phyloP scores from a whole-genome alignment of 2,329 filamentous ascomycete genomes.

The Monosporascus ibericus region DNA sequence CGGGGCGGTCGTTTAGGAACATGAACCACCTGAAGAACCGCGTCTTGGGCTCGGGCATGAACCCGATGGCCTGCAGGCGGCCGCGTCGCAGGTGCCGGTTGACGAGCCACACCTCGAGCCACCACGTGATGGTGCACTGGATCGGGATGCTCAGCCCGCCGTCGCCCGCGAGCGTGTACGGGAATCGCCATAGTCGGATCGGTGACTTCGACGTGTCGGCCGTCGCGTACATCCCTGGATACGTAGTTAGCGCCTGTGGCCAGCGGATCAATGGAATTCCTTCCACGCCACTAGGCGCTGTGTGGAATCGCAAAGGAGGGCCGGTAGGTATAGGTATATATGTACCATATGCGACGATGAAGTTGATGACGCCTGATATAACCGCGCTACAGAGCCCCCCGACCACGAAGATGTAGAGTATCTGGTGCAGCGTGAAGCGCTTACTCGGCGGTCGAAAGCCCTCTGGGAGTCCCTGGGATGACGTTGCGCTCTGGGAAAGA shows the following conservation, averaged over 20 bases:
- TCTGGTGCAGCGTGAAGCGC: slow-evolving; percentile 35
- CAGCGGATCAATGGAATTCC: too few species aligned
- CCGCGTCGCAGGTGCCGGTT: slow-evolving; percentile 39
- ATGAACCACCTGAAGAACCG: slow-evolving; percentile 37
- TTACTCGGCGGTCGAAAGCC: slow-evolving; percentile 27
- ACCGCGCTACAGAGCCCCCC: slow-evolving; percentile 41
- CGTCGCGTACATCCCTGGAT: slow-evolving; percentile 40
- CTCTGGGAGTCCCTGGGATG: background rate
- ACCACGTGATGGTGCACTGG: slow-evolving; percentile 46
- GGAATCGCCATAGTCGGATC: slow-evolving; percentile 42
- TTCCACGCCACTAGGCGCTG: too few species aligned
- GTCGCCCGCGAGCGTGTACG: slow-evolving; percentile 46
- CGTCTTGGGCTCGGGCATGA: slow-evolving; percentile 29
- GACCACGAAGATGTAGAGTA: slow-evolving; percentile 42
- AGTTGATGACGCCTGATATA: slow-evolving; percentile 46
- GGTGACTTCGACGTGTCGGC: slow-evolving; percentile 29
- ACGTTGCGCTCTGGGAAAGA: background rate
- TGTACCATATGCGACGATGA: slow-evolving; percentile 44
- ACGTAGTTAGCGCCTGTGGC: slow-evolving; percentile 2
- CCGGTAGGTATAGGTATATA: slow-evolving; percentile 4
- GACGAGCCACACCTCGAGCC: slow-evolving; percentile 42
- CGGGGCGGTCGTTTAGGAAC: slow-evolving; percentile 28
- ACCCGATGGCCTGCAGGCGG: slow-evolving; percentile 41
- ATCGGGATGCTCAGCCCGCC: slow-evolving; percentile 45
- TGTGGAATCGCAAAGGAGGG: background rate